Conservation (phyloP, 2,329 filamentous ascomycete species). For the Boeremia lycopersici region DNA sequence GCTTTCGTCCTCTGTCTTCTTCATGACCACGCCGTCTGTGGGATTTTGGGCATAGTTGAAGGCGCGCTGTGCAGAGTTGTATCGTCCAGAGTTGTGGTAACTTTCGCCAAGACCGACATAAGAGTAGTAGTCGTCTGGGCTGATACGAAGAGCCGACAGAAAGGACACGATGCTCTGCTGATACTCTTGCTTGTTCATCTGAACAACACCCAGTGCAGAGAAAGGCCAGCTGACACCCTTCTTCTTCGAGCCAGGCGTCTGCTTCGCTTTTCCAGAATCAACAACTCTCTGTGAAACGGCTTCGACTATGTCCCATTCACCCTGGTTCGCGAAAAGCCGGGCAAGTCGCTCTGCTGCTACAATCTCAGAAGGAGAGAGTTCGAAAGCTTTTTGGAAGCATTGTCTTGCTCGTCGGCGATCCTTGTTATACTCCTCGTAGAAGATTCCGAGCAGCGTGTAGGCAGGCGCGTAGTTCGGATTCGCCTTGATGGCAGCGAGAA, state of each 20-base stretch:
- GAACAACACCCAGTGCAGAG: constrained; percentile 88
- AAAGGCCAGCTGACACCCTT: constrained; percentile 96
- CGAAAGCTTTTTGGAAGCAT: constrained; percentile 95
- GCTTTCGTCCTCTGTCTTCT: constrained; percentile 66
- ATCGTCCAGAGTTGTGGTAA: constrained; percentile 91
- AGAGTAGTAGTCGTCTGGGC: constrained; percentile 87
- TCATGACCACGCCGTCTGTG: constrained; percentile 63
- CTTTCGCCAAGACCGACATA: constrained; percentile 98
- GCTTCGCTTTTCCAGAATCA: constrained; percentile 90
- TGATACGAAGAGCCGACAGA: constrained; percentile 82
- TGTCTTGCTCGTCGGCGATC: constrained; percentile 86
- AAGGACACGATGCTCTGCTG: constrained; percentile 88
- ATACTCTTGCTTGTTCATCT: constrained; percentile 93
- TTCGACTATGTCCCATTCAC: constrained; percentile 97
- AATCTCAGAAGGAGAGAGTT: constrained; percentile 85
- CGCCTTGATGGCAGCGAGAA: constrained; percentile 81
- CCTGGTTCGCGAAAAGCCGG: constrained; percentile 81
- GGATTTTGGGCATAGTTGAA: constrained; percentile 83
- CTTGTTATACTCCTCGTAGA: constrained; percentile 87
- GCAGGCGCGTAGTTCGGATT: constrained; percentile 88
- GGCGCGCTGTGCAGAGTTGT: constrained; percentile 91
- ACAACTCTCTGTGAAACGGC: constrained; percentile 88
- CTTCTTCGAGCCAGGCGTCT: constrained; percentile 88
- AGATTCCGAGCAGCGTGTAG: constrained; percentile 89
- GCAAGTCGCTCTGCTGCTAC: constrained; percentile 87